Evolutionary conservation across 768 basidiomycete genomes (phyloP), one percentile per base, ranked within the genome.

Genomic region (Macrocybe gigantea): DNA sequence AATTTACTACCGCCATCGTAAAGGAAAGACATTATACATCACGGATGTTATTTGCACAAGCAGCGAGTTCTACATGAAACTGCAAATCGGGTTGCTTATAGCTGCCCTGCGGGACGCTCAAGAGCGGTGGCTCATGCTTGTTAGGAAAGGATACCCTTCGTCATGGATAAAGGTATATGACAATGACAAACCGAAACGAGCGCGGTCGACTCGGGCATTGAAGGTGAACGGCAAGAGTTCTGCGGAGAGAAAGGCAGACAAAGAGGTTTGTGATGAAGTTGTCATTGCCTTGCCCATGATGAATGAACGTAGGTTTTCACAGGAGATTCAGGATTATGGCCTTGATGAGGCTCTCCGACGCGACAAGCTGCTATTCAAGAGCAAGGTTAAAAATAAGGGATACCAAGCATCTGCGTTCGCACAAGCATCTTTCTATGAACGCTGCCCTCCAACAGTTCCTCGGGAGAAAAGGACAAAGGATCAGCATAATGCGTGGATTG

Each of bases 11-110:
- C 51, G 51, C 7, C 13, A 49, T 13, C 51, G 51, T 15, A 34
- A 36, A 11, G 38, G 13, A 8, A 49, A 49, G 34, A 50, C 51
- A 6, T 44, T 52, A 12, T 50, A 44, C 36, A 8, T 52, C 15
- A 44, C 49, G 3, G 51, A 50, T 12, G 29, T 42, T 22, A 29
- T 51, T n/a, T 39, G 49, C 33, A 32, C 44, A 14, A 40, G 38
- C 5, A 48, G 30, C 10, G 44, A 22, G 32, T 7, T 15, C 33
- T 49, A 49, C 11, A 15, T 42, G 33, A 43, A 42, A 37, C 32
- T 49, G 9, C 48, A 49, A 34, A 34, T 44, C 14, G 48, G 48
- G 6, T 34, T 49, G 10, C 38, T 30, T 32, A 45, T 45, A 15
- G 41, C 41, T 15, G 41, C 41, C 12, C 11, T 49, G 9, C 41